Evolutionary conservation across 306 rosid species (phyloP).

Genomic region (Acacia crassicarpa): DNA sequence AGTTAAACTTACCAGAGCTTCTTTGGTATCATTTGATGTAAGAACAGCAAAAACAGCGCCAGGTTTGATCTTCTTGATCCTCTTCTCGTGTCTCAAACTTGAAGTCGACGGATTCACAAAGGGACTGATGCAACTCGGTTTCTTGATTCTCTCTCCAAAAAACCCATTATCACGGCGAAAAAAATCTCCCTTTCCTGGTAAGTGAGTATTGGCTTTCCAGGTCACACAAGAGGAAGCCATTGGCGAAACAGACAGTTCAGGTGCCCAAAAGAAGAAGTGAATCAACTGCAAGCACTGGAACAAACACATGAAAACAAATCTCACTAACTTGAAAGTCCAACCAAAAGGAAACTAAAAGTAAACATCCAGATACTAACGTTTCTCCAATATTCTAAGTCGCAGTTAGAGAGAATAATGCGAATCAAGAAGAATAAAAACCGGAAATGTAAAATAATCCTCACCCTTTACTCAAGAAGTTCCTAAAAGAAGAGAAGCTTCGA

Average conservation of each 20-base stretch:
- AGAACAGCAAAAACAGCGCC: slow-evolving; percentile 61
- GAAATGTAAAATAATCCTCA: neutral
- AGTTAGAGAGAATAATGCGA: slow-evolving; percentile 12
- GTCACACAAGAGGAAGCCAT: slow-evolving; percentile 70
- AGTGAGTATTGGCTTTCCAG: slow-evolving; percentile 44
- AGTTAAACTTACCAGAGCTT: slow-evolving; percentile 54
- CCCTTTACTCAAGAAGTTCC: slow-evolving; percentile 1
- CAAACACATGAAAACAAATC: slow-evolving; percentile 34
- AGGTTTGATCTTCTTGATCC: slow-evolving; percentile 43
- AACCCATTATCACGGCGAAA: slow-evolving; percentile 49
- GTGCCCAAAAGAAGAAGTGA: slow-evolving; percentile 20
- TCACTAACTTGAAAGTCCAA: slow-evolving; percentile 31
- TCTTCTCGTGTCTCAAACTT: slow-evolving; percentile 47
- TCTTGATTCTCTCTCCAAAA: slow-evolving; percentile 59
- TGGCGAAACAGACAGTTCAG: slow-evolving; percentile 20
- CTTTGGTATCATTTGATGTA: slow-evolving; percentile 55
- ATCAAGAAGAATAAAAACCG: slow-evolving; percentile 15
- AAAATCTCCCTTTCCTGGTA: slow-evolving; percentile 37
- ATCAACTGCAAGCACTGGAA: slow-evolving; percentile 30
- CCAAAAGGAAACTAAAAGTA: slow-evolving; percentile 31
- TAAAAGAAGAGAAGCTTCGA: slow-evolving; percentile 27
- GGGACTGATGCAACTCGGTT: slow-evolving; percentile 34
- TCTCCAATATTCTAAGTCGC: slow-evolving; percentile 33
- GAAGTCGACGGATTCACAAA: slow-evolving; percentile 41
- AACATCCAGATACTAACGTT: slow-evolving; percentile 25